phyloP scores from a whole-genome alignment of 495 filamentous ascomycete species.

The Collariella sp. region DNA sequence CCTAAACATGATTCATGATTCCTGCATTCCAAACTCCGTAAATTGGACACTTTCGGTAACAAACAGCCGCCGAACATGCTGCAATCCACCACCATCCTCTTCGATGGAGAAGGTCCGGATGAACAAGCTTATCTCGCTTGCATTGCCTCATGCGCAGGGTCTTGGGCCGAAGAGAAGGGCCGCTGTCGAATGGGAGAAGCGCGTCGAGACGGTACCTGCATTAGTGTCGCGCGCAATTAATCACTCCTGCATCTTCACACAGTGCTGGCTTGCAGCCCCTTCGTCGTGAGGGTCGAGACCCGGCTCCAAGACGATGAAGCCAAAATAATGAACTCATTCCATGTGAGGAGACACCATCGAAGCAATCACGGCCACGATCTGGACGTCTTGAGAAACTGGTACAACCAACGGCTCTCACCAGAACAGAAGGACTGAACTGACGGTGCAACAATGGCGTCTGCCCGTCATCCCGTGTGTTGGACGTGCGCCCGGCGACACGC shows the following conservation, averaged over 20 bases:
- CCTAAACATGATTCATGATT: not conserved
- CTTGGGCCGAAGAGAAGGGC: not conserved
- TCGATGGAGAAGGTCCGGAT: not conserved
- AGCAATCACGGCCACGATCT: too few species aligned
- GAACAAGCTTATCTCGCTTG: slow-evolving; percentile 6
- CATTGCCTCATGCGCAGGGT: not conserved
- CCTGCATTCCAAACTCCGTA: not conserved
- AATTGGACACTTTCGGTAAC: slow-evolving; percentile 13
- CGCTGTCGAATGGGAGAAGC: slow-evolving; percentile 7
- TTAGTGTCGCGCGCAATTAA: slow-evolving; percentile 9
- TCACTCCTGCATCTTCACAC: not conserved
- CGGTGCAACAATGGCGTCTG: too few species aligned
- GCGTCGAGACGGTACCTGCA: slow-evolving; percentile 15
- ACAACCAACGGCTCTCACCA: too few species aligned
- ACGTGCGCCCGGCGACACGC: too few species aligned
- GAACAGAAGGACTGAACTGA: too few species aligned
- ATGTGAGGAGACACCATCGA: too few species aligned
- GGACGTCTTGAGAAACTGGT: too few species aligned
- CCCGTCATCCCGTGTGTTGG: too few species aligned
- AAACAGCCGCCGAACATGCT: slow-evolving; percentile 10
- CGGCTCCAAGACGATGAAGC: too few species aligned
- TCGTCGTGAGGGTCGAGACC: too few species aligned
- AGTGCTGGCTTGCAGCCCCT: not conserved
- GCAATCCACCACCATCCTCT: not conserved
- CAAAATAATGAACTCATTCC: too few species aligned